Evolutionary conservation across 148 eudicot species (phyloP).

Genomic region (Chenopodium berlandieri): DNA sequence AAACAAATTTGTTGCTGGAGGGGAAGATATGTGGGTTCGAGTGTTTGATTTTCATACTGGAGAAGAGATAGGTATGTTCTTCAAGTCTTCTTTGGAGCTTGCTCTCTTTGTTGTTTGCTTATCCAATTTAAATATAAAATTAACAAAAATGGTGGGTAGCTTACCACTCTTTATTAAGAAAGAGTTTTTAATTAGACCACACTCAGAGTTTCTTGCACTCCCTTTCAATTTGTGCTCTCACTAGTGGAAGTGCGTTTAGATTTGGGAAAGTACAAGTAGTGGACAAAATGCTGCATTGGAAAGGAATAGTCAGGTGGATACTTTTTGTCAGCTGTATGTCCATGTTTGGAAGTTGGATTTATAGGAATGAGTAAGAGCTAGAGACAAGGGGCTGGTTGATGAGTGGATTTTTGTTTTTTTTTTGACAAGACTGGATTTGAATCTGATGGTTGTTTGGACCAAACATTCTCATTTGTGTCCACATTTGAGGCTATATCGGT

Average conservation of each 20-base stretch:
- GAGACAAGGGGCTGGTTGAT: too few species aligned
- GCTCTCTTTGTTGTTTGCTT: neutral
- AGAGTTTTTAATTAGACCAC: neutral
- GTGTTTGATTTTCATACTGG: slow-evolving; percentile 91
- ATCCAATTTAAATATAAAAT: neutral
- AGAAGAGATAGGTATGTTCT: slow-evolving; percentile 63
- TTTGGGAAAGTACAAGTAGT: neutral
- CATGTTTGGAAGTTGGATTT: neutral
- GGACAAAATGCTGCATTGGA: neutral
- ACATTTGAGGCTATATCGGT: too few species aligned
- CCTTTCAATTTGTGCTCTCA: neutral
- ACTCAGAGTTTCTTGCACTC: neutral
- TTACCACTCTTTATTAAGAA: neutral
- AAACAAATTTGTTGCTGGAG: slow-evolving; percentile 86
- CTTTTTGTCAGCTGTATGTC: neutral
- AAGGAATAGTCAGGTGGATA: neutral
- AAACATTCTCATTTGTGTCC: too few species aligned
- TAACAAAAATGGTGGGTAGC: neutral
- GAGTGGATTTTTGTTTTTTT: too few species aligned
- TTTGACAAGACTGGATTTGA: too few species aligned
- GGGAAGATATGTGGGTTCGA: slow-evolving; percentile 97
- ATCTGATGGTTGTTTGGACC: too few species aligned
- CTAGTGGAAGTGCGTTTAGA: neutral
- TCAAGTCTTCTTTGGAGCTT: neutral
- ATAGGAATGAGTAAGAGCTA: neutral